phyloP scores from a whole-genome alignment of 2,329 filamentous ascomycete species.

The Trichoderma koningiopsis region DNA sequence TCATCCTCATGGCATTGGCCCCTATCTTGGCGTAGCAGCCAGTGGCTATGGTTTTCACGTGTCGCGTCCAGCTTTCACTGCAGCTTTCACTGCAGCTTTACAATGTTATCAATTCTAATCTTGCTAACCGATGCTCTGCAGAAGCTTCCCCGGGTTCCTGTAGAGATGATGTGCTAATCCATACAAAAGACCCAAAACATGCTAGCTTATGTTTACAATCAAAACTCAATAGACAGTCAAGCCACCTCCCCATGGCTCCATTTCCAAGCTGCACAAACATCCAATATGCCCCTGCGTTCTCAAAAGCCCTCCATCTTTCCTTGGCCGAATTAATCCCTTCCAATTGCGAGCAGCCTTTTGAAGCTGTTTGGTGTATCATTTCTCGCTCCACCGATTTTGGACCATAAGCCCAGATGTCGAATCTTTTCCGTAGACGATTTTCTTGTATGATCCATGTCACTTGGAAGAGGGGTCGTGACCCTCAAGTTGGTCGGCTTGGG shows the following conservation, averaged over 20 bases:
- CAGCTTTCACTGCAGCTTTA: too few relatives aligned
- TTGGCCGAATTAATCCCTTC: background rate
- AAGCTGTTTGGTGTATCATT: constrained; percentile 15
- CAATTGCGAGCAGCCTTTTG: constrained; percentile 22
- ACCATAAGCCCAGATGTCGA: background rate
- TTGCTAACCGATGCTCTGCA: background rate
- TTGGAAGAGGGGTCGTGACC: background rate
- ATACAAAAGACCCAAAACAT: background rate
- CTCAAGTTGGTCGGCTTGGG: background rate
- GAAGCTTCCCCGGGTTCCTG: background rate
- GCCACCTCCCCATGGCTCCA: background rate
- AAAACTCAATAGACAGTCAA: background rate
- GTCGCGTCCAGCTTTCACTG: background rate
- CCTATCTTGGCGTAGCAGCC: background rate
- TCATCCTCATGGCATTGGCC: background rate
- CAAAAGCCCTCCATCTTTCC: background rate
- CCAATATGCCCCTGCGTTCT: background rate
- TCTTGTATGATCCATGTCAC: background rate
- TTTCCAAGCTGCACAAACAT: constrained; percentile 10
- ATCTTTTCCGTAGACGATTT: constrained; percentile 14
- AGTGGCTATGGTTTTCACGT: background rate
- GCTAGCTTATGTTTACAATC: background rate
- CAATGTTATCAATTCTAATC: background rate
- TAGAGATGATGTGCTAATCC: background rate
- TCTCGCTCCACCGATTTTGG: background rate